phyloP scores from a whole-genome alignment of 2,329 filamentous ascomycete species.

The Botrytis aclada region DNA sequence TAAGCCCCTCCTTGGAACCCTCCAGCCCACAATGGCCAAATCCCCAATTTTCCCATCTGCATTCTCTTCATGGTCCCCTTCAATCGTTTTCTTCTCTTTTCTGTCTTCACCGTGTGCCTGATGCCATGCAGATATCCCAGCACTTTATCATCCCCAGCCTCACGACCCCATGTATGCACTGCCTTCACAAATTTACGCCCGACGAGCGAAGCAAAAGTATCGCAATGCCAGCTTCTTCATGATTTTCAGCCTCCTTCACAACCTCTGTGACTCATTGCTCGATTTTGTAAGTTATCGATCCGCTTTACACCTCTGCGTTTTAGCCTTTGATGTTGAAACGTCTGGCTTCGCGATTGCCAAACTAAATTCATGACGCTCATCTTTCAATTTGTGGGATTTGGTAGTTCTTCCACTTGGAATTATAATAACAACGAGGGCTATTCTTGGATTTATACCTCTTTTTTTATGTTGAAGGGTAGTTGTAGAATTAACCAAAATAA shows the following conservation, averaged over 20 bases:
- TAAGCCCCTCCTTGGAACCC: not conserved
- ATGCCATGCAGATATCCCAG: not conserved
- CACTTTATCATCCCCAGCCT: not conserved
- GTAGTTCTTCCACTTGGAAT: not conserved
- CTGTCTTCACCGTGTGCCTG: not conserved
- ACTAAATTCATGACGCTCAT: not conserved
- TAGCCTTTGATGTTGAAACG: not conserved
- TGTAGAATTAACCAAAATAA: not conserved
- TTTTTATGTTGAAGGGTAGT: not conserved
- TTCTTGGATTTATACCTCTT: not conserved
- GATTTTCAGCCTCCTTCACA: too few species aligned
- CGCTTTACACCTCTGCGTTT: not conserved
- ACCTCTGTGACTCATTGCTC: not conserved
- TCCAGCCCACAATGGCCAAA: not conserved
- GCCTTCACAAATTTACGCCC: not conserved
- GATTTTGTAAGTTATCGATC: not conserved
- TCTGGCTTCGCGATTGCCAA: not conserved
- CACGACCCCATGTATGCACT: not conserved
- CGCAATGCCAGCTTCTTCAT: not conserved
- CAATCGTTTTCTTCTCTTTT: not conserved
- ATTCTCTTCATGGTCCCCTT: not conserved
- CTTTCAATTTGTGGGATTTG: not conserved
- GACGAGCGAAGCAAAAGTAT: not conserved
- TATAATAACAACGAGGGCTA: not conserved
- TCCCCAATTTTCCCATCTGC: not conserved